Percentiles rank a stretch among this genome's conserved stretches.
phyloP scores from a whole-genome alignment of 2,329 filamentous ascomycete genomes.

The Aspergillus sojae region DNA sequence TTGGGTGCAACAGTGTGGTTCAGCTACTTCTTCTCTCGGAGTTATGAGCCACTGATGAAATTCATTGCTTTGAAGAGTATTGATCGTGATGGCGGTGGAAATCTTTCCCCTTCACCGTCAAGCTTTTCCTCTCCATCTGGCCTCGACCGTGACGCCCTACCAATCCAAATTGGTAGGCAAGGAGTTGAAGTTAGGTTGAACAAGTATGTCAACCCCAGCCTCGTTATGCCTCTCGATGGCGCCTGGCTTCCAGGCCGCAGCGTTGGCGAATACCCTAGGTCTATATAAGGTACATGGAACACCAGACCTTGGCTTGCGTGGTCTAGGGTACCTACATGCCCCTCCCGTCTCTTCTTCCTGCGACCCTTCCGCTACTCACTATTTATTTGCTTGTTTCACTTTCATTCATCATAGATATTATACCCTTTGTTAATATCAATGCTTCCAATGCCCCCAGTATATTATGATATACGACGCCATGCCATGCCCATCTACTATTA shows the following conservation, averaged over 20 bases:
- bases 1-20: conserved; percentile 85
- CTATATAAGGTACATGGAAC: conserved; percentile 20
- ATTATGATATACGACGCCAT: conserved; percentile 14
- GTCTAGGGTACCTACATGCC: background rate
- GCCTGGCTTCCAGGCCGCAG: conserved; percentile 45
- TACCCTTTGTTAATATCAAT: background rate
- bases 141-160: conserved; percentile 47
- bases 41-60: conserved; percentile 84
- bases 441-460: background rate
- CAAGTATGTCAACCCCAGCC: conserved; percentile 52
- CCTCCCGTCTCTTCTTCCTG: background rate
- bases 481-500: conserved; percentile 5
- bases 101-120: conserved; percentile 40
- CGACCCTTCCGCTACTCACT: background rate
- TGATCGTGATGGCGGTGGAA: conserved; percentile 56
- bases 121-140: conserved; percentile 45
- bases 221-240: conserved; percentile 47
- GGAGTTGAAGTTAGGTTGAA: conserved; percentile 44
- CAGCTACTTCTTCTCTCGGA: conserved; percentile 74
- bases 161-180: conserved; percentile 43
- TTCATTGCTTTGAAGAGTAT: conserved; percentile 93
- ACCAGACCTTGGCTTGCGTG: conserved; percentile 2
- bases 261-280: conserved; percentile 21
- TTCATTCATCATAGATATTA: background rate
- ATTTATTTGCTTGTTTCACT: background rate